Evolutionary conservation across 139 green algal species (phyloP), one percentile per base, ranked within the genome.

Genomic region (Tetradesmus obliquus): DNA sequence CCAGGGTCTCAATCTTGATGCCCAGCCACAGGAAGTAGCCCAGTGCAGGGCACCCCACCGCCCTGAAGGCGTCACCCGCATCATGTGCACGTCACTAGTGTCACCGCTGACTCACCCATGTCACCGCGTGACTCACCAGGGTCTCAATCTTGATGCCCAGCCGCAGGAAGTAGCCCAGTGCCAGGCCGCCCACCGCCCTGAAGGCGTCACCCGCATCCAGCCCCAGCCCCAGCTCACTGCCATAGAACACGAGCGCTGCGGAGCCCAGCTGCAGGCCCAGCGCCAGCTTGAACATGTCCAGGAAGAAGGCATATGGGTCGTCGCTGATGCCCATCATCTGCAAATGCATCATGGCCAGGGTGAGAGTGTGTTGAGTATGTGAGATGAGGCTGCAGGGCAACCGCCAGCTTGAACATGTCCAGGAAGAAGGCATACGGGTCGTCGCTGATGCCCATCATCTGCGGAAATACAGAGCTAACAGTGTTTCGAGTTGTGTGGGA

Each of bases 351-450:
- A 66, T 9, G 57, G 7, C 9, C 74, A 82, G 1, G 12, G 1
- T 32, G 22, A 82, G 0, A 82, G 7, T 82, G 74, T 82, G 22
- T 7, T 9, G 12, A 54, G 12, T 12, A 82, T 82, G 74, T 1
- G 74, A 82, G 74, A 3, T 66, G 8, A 66, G 8, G 8, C 82
- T 92, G 89, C 45, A 92, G 12, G 19, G 10, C 53, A 2, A 84
- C n/a, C 1, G 89, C 82, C 5, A 88, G 58, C 66, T 84, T 88
- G 66, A 92, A 82, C 81, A 92, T 80, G 82, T 92, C 82, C 6
- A 92, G 13, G 53, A 92, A 89, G 89, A 92, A 92, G 8, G 10
- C 81, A 19, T 89, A 92, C 2, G 89, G 89, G n/a, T 92, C 82
- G 9, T 92, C 89, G 3, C n/a, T 4, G 66, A 82, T 89, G 81